These are phyloP conservation scores for Cladorrhinum sp. DNA, from an alignment of 2,329 filamentous ascomycete species.

Conservation along the genomic window DNA sequence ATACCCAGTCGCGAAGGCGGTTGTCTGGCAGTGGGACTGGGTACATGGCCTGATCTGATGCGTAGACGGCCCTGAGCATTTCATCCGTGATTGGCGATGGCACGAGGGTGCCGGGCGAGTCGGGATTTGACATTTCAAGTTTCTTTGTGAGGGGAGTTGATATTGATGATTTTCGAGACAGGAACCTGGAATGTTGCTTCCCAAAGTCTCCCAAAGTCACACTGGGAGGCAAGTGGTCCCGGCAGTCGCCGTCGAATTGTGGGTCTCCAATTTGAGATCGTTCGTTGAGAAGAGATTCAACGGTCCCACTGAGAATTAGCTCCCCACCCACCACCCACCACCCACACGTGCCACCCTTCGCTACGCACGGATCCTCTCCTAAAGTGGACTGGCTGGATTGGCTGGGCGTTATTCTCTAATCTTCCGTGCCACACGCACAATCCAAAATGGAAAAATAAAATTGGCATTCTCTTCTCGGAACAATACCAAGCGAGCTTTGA, in stretches of 20 bases:
- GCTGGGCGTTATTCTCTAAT: no score
- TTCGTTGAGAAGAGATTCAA: neutral
- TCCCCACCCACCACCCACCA: no score
- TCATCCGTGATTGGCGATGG: constrained; percentile 20
- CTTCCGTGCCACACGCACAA: no score
- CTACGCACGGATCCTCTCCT: neutral
- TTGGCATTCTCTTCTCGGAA: neutral
- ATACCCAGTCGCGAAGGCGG: constrained; percentile 32
- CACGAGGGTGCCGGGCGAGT: neutral
- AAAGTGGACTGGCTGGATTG: neutral
- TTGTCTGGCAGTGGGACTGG: constrained; percentile 33
- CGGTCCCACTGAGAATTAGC: no score
- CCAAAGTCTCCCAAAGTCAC: neutral
- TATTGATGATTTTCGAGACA: neutral
- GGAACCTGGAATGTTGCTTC: neutral
- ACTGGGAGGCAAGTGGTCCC: neutral
- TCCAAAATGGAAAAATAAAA: neutral
- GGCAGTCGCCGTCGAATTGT: neutral
- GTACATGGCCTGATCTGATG: constrained; percentile 35
- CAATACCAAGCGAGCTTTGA: neutral
- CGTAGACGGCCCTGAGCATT: constrained; percentile 26
- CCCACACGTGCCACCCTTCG: no score
- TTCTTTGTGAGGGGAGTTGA: neutral
- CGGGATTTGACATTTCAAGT: neutral
- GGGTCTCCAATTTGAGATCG: no score